A percentile compares a stretch with the other conserved stretches of the same genome.
Conservation (phyloP, 2,329 filamentous ascomycete species). For the Cadophora gregata region DNA sequence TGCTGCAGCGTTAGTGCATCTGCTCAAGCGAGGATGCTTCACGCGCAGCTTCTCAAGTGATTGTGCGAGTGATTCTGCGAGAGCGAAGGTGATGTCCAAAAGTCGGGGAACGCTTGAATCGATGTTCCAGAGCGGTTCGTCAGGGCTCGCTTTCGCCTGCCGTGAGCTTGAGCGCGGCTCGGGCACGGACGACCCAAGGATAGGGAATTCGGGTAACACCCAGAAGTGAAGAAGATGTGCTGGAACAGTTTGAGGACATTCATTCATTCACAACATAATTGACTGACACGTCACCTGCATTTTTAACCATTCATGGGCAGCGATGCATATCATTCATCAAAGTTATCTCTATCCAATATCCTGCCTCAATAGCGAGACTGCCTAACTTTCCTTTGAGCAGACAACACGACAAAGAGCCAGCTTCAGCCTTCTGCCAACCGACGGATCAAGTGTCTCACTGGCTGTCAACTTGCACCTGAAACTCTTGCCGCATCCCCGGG, state of each 20-base stretch:
- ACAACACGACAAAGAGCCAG: not conserved
- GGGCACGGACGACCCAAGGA: constrained; percentile 3
- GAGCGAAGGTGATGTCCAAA: not conserved
- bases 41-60: constrained; percentile 12
- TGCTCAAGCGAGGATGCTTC: constrained; percentile 6
- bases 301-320: not conserved
- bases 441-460: not conserved
- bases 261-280: not conserved
- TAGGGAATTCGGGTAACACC: constrained; percentile 1
- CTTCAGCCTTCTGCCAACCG: not conserved
- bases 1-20: constrained; percentile 11
- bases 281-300: not conserved
- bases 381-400: not conserved
- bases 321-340: not conserved
- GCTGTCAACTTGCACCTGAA: not conserved
- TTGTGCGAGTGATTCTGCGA: not conserved
- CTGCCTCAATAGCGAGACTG: not conserved
- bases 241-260: not conserved
- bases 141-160: not conserved
- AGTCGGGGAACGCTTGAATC: not conserved
- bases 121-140: constrained; percentile 1
- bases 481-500: not conserved
- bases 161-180: constrained; percentile 1
- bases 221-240: not conserved
- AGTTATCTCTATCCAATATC: not conserved